phyloP scores from a whole-genome alignment of 331 rosid species.

The Quercus tomentella region DNA sequence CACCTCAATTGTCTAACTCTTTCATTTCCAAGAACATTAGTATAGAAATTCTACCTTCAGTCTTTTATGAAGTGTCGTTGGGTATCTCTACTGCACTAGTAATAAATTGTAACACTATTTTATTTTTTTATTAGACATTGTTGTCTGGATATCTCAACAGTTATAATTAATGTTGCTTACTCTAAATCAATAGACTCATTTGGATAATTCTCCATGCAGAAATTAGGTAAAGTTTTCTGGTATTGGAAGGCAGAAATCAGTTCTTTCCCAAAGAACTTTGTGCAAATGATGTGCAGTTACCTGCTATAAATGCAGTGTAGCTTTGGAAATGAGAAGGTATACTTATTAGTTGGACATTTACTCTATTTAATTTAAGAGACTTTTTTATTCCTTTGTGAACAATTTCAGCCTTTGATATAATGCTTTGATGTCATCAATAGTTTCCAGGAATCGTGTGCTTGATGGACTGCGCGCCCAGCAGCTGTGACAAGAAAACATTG shows the following conservation, averaged over 20 bases:
- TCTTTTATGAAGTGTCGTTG: neutral
- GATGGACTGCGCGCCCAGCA: constrained; percentile 79
- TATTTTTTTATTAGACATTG: neutral
- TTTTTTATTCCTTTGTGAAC: neutral
- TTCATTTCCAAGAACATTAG: neutral
- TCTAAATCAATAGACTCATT: neutral
- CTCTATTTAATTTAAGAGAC: neutral
- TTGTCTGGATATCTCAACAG: neutral
- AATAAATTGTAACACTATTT: neutral
- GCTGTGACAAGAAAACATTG: constrained; percentile 74
- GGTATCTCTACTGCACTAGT: neutral
- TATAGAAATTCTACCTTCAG: neutral
- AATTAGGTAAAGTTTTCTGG: neutral
- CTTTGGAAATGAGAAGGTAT: constrained; percentile 57
- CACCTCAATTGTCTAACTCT: neutral
- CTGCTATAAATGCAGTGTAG: constrained; percentile 28
- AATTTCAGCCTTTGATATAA: neutral
- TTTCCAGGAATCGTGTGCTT: constrained; percentile 54
- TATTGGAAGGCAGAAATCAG: neutral
- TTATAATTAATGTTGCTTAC: neutral
- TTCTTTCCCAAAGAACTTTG: neutral
- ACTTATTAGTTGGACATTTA: neutral
- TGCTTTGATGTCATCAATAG: constrained; percentile 18
- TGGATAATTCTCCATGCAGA: neutral
- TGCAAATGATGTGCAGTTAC: constrained; percentile 9